Percentiles rank a stretch among this genome's conserved stretches.
phyloP scores from a whole-genome alignment of 2,329 filamentous ascomycete species.

The Pseudogymnoascus sp. region DNA sequence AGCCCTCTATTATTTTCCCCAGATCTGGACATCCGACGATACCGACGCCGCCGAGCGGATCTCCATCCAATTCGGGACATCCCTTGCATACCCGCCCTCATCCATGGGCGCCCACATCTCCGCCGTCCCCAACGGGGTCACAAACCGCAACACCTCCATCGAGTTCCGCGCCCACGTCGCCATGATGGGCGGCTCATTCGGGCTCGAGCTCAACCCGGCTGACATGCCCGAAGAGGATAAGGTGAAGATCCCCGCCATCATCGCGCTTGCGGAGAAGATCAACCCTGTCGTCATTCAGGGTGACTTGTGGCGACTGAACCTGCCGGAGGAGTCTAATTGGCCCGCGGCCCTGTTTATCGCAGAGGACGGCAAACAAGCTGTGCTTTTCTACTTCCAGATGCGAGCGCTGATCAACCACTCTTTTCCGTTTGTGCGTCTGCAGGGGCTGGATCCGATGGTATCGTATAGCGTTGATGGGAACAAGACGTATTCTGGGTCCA shows the following conservation, averaged over 20 bases:
- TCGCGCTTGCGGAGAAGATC: conserved; percentile 48
- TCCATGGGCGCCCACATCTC: conserved; percentile 62
- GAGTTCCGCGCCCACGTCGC: conserved; percentile 59
- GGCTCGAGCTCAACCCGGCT: conserved; percentile 55
- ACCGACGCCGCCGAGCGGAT: conserved; percentile 57
- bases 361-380: conserved; percentile 35
- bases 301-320: conserved; percentile 52
- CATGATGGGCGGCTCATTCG: conserved; percentile 63
- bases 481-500: not conserved
- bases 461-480: not conserved
- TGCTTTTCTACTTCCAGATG: not conserved
- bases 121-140: conserved; percentile 53
- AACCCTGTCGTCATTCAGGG: conserved; percentile 55
- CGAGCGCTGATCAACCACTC: not conserved
- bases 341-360: conserved; percentile 56
- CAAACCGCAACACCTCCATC: conserved; percentile 49
- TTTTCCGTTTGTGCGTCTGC: not conserved
- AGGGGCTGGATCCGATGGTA: not conserved
- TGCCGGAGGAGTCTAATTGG: conserved; percentile 55
- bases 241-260: conserved; percentile 46
- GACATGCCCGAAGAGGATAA: conserved; percentile 47
- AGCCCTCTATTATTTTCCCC: not conserved
- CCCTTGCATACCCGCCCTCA: conserved; percentile 55
- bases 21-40: conserved; percentile 58
- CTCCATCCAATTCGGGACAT: conserved; percentile 58